Base-by-base conservation (phyloP, 345 rosid species). In the Dimocarpus longan region DNA sequence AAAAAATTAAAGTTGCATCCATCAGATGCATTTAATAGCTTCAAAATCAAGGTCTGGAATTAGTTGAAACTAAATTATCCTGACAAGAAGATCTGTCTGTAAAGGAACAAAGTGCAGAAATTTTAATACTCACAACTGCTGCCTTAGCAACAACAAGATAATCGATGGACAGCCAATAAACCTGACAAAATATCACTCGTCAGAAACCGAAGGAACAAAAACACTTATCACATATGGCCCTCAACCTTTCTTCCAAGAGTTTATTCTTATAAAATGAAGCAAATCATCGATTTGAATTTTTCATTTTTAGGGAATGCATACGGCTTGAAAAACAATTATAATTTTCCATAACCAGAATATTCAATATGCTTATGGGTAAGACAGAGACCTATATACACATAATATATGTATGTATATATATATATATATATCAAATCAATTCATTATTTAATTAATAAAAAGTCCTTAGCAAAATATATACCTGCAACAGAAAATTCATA, bases 111-210 rank as follows among this genome's bases (percentile, higher is more conserved):
- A 43, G 19, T 18, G 13, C 3, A 32, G 74, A 76, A 43, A 68
- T 39, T 66, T 46, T 59, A 69, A 69, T 54, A 86, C 98, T 91
- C 81, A 95, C 99, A 48, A 92, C 89, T 28, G 99, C 98, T 72
- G 96, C 90, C 82, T 88, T 90, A 72, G 99, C 96, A 59, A 88
- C 97, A 84, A 68, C 73, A 82, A 93, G 97, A 85, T 95, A 95
- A 88, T 93, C 93, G 82, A 93, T 82, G 68, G 88, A 83, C 83
- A 95, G 90, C 98, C 99, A 95, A 85, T 91, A 95, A 64, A 92
- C 98, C 99, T 95, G 92, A 79, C 19, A 80, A 77, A 83, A 66
- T 26, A 60, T 42, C 10, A 42, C n/a, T 67, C 16, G 59, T 73
- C 64, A 75, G 39, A 80, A 78, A 57, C 56, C 16, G 21, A 57